phyloP scores from a whole-genome alignment of 345 rosid species.

The Raphanus raphanistrum region DNA sequence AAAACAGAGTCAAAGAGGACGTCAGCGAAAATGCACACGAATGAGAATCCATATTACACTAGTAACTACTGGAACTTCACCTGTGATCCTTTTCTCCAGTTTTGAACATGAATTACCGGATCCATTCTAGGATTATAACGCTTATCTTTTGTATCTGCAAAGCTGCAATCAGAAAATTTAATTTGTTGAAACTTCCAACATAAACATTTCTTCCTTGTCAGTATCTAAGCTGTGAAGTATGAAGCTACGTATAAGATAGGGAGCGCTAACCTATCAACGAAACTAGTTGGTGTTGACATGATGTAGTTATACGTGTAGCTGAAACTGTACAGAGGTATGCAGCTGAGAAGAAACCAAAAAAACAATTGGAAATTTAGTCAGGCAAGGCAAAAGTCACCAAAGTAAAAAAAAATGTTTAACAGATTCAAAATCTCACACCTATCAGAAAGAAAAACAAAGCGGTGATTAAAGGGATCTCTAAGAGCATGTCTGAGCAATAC shows the following conservation, averaged over 20 bases:
- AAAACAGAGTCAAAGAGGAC: conserved; percentile 6
- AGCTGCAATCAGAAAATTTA: conserved; percentile 50
- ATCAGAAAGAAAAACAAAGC: conserved; percentile 94
- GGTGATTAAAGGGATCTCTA: conserved; percentile 65
- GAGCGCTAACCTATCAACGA: conserved; percentile 88
- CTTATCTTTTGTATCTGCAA: conserved; percentile 93
- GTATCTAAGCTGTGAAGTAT: neutral
- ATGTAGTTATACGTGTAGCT: conserved; percentile 85
- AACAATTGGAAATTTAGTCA: conserved; percentile 42
- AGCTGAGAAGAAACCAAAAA: conserved; percentile 65
- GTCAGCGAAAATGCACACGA: conserved; percentile 19
- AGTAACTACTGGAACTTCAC: conserved; percentile 39
- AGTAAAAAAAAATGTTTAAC: too few relatives aligned
- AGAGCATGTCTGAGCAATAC: conserved; percentile 90
- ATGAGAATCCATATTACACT: neutral
- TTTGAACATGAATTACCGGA: conserved; percentile 70
- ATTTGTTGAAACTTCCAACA: conserved; percentile 7
- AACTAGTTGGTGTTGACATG: conserved; percentile 87
- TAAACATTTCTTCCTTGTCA: neutral
- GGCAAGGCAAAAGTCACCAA: too few relatives aligned
- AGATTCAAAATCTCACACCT: conserved; percentile 78
- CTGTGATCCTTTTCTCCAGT: conserved; percentile 99
- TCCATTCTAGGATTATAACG: conserved; percentile 95
- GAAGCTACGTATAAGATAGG: neutral
- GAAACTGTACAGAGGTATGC: conserved; percentile 95